Evolutionary conservation across 2,329 filamentous ascomycete genomes (phyloP), one percentile per base, ranked within the genome.

Genomic region (Berkeleyomyces basicola): DNA sequence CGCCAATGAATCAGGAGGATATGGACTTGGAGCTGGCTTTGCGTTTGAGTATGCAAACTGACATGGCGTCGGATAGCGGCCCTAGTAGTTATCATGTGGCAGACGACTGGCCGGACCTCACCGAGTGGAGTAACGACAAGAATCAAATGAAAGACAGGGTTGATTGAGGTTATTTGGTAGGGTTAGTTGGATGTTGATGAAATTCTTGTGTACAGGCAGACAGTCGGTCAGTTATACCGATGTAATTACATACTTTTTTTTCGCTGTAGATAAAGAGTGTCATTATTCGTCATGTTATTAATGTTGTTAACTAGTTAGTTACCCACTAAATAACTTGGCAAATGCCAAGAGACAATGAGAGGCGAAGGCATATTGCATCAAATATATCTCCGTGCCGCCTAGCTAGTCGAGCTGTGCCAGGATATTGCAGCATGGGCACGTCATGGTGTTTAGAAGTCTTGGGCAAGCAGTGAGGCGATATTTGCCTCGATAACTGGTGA

Each of bases 21-120:
- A 80, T 81, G 59, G 83, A 85, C 67, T 67, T 86, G 57, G 80
- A 83, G 61, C 73, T 84, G 43, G 83, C 83, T 2, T 70, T 86
- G 58, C 77, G 77, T 65, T 72, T 86, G 31, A 86, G 83, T 67
- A 73, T 85, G 66, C 77, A 80, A 49, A 81, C 84, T 65, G 77
- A 79, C 62, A n/a, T 16, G 9, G 37, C 36, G 3, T 23, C 3
- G 7, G 33, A 11, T 5, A 37, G 71, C 76, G 14, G 43, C 43
- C 5, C 16, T 46, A n/a, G 43, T 7, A n/a, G 7, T 46, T 4
- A 3, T 4, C 43, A 46, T 72, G 71, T 33, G n/a, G 63, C 11
- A 23, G 61, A 67, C 42, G 71, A 71, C 46, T 73, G 70, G 61
- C 68, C 71, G 6, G 66, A 67, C 10, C 64, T 73, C 44, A 71